Evolutionary conservation across 768 basidiomycete genomes (phyloP).

Genomic region (Porphyrellus cyaneotinctus): DNA sequence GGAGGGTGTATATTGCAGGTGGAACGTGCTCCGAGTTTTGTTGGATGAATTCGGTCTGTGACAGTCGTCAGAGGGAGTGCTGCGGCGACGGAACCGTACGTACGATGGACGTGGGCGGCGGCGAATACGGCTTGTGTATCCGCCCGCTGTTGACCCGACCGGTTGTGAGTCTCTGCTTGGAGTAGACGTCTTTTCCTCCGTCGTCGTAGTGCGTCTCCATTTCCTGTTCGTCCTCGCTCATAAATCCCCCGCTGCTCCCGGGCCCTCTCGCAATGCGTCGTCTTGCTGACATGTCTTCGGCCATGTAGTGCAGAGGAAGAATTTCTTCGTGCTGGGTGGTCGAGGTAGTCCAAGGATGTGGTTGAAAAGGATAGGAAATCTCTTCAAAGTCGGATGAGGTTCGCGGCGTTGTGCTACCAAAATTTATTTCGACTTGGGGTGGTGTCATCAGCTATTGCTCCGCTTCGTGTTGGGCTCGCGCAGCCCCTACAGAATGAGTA

Average conservation of each 20-base stretch:
- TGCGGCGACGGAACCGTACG: conserved; percentile 18
- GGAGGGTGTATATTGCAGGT: conserved; percentile 83
- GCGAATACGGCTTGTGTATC: conserved; percentile 53
- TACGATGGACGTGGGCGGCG: conserved; percentile 65
- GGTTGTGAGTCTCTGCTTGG: conserved; percentile 39
- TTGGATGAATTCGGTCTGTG: conserved; percentile 66
- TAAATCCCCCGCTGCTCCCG: conserved; percentile 29
- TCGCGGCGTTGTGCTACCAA: conserved; percentile 51
- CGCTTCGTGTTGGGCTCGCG: conserved; percentile 8
- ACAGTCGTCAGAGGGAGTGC: not conserved
- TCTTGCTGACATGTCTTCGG: conserved; percentile 45
- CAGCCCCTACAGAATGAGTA: not conserved
- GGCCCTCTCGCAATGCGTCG: conserved; percentile 40
- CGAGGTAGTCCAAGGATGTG: conserved; percentile 28
- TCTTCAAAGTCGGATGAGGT: conserved; percentile 71
- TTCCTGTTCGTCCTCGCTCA: conserved; percentile 27
- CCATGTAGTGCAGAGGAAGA: conserved; percentile 51
- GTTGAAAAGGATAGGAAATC: conserved; percentile 51
- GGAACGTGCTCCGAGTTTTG: conserved; percentile 79
- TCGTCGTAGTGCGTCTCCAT: conserved; percentile 40
- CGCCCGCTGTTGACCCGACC: conserved; percentile 54
- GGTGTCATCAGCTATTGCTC: conserved; percentile 50
- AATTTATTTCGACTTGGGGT: conserved; percentile 64
- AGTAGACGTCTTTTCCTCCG: conserved; percentile 68
- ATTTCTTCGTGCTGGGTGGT: conserved; percentile 34